These are phyloP conservation scores for Leishmania major DNA, from an alignment of 208 protist species.

Conservation along the genomic window DNA sequence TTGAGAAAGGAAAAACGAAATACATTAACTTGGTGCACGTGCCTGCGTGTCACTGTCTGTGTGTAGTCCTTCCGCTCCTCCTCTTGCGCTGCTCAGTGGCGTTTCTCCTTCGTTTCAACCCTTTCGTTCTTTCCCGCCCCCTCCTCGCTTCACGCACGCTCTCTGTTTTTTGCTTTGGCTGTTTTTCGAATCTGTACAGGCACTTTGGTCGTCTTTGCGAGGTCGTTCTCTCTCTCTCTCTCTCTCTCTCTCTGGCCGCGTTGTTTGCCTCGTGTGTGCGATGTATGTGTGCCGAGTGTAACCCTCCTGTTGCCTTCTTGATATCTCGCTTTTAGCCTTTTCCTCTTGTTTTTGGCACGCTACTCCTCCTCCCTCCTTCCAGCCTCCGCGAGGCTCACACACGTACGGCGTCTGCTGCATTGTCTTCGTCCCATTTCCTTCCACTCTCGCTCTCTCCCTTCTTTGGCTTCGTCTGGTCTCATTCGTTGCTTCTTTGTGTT, in stretches of 20 bases:
- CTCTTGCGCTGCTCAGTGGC: background rate
- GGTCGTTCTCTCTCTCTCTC: background rate
- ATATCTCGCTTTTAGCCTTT: background rate
- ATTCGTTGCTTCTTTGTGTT: background rate
- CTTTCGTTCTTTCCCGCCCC: background rate
- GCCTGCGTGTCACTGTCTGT: background rate
- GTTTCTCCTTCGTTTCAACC: background rate
- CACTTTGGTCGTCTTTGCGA: background rate
- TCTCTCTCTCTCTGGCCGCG: background rate
- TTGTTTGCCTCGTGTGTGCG: conserved; percentile 2
- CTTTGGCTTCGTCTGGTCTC: conserved; percentile 1
- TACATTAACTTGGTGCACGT: background rate
- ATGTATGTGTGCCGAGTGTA: background rate
- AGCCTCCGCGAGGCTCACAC: background rate
- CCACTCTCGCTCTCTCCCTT: background rate
- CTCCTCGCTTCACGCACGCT: background rate
- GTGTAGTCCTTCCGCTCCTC: background rate
- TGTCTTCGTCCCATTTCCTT: background rate
- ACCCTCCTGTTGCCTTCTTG: background rate
- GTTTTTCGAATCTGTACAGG: background rate
- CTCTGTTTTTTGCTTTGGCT: background rate
- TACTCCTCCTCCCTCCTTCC: background rate
- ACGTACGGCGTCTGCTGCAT: background rate
- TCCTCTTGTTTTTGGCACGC: background rate
- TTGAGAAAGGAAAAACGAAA: background rate